These are phyloP conservation scores for Phytophthora sansomeana DNA, from an alignment of 352 stramenopile genomes.

Conservation along the genomic window DNA sequence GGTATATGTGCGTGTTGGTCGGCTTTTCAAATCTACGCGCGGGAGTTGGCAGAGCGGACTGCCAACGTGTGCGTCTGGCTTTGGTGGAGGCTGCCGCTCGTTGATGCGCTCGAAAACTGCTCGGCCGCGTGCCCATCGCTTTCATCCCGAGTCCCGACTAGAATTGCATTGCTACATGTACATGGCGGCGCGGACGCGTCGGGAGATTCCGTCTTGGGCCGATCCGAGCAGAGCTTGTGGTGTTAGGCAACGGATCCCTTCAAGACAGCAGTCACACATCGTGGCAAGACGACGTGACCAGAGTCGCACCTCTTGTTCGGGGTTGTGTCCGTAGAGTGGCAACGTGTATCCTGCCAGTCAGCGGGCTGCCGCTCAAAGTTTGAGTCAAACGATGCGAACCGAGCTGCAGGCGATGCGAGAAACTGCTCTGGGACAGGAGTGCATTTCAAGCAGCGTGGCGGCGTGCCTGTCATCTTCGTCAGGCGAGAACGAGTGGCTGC, in stretches of 20 bases:
- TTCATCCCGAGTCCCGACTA: no score
- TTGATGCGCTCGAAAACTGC: no score
- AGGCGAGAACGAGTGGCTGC: background rate
- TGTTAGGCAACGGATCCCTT: slow-evolving; percentile 39
- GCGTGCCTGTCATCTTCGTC: slow-evolving; percentile 5
- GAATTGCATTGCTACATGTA: no score
- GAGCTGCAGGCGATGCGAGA: slow-evolving; percentile 11
- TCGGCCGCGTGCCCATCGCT: no score
- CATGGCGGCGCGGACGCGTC: no score
- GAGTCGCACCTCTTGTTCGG: background rate
- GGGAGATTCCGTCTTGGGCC: no score
- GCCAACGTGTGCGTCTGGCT: no score
- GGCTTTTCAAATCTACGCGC: no score
- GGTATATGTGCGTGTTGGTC: no score
- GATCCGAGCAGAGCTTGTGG: background rate
- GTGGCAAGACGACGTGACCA: slow-evolving; percentile 2
- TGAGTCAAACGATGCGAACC: slow-evolving; percentile 13
- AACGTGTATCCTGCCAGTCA: slow-evolving; percentile 32
- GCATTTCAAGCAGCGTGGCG: background rate
- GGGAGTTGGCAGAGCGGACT: no score
- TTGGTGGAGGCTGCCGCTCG: no score
- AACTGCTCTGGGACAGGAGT: slow-evolving; percentile 29
- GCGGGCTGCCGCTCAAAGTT: slow-evolving; percentile 3
- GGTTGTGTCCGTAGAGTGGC: slow-evolving; percentile 20
- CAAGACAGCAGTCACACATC: slow-evolving; percentile 21